Conservation (phyloP, 768 basidiomycete species). For the Leccinellum rugosiceps region DNA sequence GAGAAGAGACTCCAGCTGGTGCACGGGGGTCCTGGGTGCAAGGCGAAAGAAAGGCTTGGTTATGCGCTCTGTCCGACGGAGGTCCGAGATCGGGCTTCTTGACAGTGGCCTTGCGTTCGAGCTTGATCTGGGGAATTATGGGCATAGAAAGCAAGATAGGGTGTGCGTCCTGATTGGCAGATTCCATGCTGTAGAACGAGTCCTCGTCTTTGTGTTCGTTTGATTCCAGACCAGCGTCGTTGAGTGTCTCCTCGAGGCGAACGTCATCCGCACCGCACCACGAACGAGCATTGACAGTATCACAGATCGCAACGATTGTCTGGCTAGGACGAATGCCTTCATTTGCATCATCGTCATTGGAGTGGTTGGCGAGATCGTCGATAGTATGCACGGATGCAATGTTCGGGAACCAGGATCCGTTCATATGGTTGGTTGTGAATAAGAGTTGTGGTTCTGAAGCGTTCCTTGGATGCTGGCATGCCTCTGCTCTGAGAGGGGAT, state of each 20-base stretch:
- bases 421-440: constrained; percentile 15
- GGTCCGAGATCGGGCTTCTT: constrained; percentile 6
- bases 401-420: constrained; percentile 17
- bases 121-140: constrained; percentile 26
- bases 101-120: constrained; percentile 26
- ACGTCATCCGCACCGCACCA: not conserved
- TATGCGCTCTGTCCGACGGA: not conserved
- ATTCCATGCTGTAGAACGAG: constrained; percentile 25
- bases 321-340: not conserved
- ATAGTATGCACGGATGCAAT: constrained; percentile 7
- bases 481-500: not conserved
- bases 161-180: constrained; percentile 24
- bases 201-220: constrained; percentile 8
- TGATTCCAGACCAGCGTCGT: not conserved
- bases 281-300: not conserved
- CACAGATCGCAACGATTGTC: not conserved
- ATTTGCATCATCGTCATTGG: not conserved
- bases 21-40: constrained; percentile 14
- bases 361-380: constrained; percentile 8
- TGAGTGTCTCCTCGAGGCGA: not conserved
- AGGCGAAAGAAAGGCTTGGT: constrained; percentile 18
- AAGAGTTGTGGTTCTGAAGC: constrained; percentile 23
- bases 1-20: constrained; percentile 15
- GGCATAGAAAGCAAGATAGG: constrained; percentile 26
- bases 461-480: constrained; percentile 9